Base-by-base conservation (phyloP, 1,284 basidiomycete species). In the Leccinum laetum region DNA sequence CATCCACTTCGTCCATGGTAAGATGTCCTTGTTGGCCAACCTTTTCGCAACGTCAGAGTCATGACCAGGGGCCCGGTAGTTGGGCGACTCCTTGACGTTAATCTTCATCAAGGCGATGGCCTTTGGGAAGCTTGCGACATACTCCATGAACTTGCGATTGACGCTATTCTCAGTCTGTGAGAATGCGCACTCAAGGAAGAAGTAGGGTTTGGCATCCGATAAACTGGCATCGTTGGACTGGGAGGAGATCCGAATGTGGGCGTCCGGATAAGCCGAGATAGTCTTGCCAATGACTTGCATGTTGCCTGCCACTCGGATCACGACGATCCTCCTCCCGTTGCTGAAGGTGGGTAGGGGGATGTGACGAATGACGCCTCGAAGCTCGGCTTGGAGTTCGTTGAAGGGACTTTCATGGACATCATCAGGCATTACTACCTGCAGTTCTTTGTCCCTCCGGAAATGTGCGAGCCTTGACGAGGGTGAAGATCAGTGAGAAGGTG, bases 401-500 rank as follows among this genome's bases (percentile, higher is more conserved):
- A 49, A 49, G 18, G 46, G 46, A 21, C 46, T 49, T 49, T 49
- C 46, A 4, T 49, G 46, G 5, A 49, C 46, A 8, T 49, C 18
- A 21, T 49, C 46, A 49, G 46, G 46, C 46, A 49, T 49, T 3
- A 11, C n/a, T 21, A 49, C 46, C 4, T 26, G 26, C 4, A 26
- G 1, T 26, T 26, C 26, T 5, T 26, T 26, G 26, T 26, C 4
- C 26, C 4, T 26, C 26, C 4, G 26, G 4, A 52, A 52, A 24
- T 52, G 85, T 0, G 78, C 89, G 26, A 26, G 26, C 26, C 26
- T 26, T 26, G 26, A 26, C 26, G 26, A 26, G 26, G 26, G 26
- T 26, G 26, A 26, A 26, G 26, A 26, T 26, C 26, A 26, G 26
- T 26, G 26, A 26, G 26, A 26, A 26, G 26, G 26, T 26, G 26